Conservation (phyloP, 208 protist genomes). For the Trypanosoma scelopori region DNA sequence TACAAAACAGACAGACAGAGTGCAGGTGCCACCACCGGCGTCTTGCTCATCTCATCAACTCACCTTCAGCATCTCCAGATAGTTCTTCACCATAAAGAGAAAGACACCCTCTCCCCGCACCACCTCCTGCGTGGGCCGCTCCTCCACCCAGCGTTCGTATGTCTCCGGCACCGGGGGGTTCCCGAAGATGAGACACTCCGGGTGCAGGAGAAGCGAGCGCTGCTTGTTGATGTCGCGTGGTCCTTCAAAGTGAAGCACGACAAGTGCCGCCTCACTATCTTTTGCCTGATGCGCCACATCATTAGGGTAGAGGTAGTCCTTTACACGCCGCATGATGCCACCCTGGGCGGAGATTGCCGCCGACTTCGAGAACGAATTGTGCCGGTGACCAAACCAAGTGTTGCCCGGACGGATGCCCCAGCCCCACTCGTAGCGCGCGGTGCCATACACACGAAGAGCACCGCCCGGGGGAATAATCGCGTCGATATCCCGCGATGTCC, state of each 20-base stretch:
- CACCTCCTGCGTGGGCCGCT: conserved; percentile 50
- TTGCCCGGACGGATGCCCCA: conserved; percentile 73
- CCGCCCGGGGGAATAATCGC: conserved; percentile 49
- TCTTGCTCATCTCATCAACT: conserved; percentile 29
- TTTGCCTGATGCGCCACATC: background rate
- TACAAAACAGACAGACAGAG: background rate
- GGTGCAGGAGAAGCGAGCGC: conserved; percentile 72
- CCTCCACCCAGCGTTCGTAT: conserved; percentile 69
- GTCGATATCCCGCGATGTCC: conserved; percentile 83
- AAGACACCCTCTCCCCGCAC: conserved; percentile 68
- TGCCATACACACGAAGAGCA: conserved; percentile 78
- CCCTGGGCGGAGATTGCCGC: background rate
- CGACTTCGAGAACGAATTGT: conserved; percentile 33
- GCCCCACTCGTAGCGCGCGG: conserved; percentile 80
- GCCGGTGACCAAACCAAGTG: conserved; percentile 62
- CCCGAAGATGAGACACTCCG: conserved; percentile 74
- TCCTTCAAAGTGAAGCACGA: conserved; percentile 88
- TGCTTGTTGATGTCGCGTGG: conserved; percentile 57
- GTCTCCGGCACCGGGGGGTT: conserved; percentile 51
- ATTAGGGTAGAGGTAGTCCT: background rate
- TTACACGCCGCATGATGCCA: background rate
- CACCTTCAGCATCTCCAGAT: conserved; percentile 68
- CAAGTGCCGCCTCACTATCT: conserved; percentile 51
- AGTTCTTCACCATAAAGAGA: conserved; percentile 72
- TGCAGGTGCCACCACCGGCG: background rate